A percentile compares a stretch with the other conserved stretches of the same genome.
phyloP scores from a whole-genome alignment of 164 flowering plant genomes.

The Warburgia ugandensis region DNA sequence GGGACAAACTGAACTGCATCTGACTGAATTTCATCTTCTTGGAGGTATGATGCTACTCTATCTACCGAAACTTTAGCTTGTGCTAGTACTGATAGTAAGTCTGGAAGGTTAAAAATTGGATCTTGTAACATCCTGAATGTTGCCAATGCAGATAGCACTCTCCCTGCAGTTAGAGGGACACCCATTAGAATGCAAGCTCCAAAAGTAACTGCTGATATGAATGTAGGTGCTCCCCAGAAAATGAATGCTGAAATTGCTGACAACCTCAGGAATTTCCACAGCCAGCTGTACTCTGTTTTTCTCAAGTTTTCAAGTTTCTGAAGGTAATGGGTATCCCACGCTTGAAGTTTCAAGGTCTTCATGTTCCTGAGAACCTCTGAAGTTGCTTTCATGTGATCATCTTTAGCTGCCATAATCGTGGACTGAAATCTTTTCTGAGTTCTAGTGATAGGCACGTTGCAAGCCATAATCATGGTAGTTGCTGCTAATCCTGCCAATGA shows the following conservation, averaged over 20 bases:
- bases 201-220: slow-evolving; percentile 74
- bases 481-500: slow-evolving; percentile 66
- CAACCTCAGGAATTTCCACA: slow-evolving; percentile 63
- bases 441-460: slow-evolving; percentile 76
- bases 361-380: slow-evolving; percentile 80
- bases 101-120: slow-evolving; percentile 85
- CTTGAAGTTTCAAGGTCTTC: slow-evolving; percentile 84
- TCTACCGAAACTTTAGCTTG: slow-evolving; percentile 88
- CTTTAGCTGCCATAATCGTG: slow-evolving; percentile 82
- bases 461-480: slow-evolving; percentile 55
- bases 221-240: slow-evolving; percentile 88
- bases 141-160: slow-evolving; percentile 86
- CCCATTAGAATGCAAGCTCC: slow-evolving; percentile 69
- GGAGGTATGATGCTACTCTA: slow-evolving; percentile 63
- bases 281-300: slow-evolving; percentile 50
- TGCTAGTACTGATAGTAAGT: slow-evolving; percentile 58
- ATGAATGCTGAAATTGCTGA: slow-evolving; percentile 55
- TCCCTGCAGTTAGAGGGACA: slow-evolving; percentile 73
- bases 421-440: slow-evolving; percentile 59
- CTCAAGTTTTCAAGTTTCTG: slow-evolving; percentile 55
- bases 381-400: slow-evolving; percentile 77
- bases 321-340: slow-evolving; percentile 79
- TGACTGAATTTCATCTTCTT: no score
- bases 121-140: slow-evolving; percentile 91
- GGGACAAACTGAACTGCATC: no score